Evolutionary conservation across 805 yeast species (phyloP), one percentile per base, ranked within the genome.

Genomic region (Ogataea corticis): DNA sequence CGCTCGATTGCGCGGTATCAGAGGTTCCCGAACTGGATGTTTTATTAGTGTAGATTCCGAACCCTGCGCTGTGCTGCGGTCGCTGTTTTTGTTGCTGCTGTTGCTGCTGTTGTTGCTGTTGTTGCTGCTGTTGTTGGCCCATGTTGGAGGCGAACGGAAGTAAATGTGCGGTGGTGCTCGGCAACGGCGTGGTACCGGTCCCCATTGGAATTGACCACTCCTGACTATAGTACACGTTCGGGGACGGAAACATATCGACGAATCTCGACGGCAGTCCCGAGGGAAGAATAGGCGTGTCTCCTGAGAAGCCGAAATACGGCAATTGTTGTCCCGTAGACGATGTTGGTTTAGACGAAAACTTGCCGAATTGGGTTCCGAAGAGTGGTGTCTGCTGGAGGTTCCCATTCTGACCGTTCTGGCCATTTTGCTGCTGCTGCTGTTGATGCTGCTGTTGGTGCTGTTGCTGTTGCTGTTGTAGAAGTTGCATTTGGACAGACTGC

Each of bases 231-330:
- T 82, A 81, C 50, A 79, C 85, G n/a, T 82, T 77, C 0, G 96
- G 96, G 5, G 92, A 85, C 25, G 90, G 91, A 56, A 87, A 80
- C 59, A 84, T 70, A 55, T 87, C 95, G 33, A 85, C 80, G 55
- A 82, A 87, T 41, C 85, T 72, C 2, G 87, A 79, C 2, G 95
- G 91, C 18, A 87, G 67, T 6, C 85, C 84, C 2, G 81, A 71
- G 12, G 85, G 63, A 3, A 91, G 88, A 0, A 90, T 82, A 49
- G 84, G 89, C 32, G 83, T 89, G 11, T 83, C 80, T 13, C 58
- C 59, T 0, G 48, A 35, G 43, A 45, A 51, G 31, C 44, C 48
- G 41, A 39, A 51, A 33, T 36, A 48, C 7, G 55, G 52, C 2
- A 27, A 44, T 30, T 45, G 49, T 31, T 43, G 50, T 7, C 45